phyloP scores from a whole-genome alignment of 768 basidiomycete species.

The Boletales sp. region DNA sequence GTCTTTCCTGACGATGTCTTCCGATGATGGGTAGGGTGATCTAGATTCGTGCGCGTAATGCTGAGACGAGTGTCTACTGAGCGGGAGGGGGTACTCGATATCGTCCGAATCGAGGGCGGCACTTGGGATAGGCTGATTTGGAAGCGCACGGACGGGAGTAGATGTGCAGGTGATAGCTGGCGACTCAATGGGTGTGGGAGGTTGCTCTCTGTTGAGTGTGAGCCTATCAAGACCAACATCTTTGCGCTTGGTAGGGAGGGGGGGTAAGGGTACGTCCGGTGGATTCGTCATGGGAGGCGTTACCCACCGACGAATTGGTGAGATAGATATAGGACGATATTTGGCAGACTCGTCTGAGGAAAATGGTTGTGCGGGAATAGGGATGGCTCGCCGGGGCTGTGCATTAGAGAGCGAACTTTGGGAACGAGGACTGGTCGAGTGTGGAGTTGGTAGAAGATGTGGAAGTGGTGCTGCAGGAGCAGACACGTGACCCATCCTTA shows the following conservation, averaged over 20 bases:
- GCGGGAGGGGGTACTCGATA: neutral
- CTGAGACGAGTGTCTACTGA: neutral
- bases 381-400: neutral
- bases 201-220: neutral
- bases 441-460: constrained; percentile 6
- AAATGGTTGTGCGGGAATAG: neutral
- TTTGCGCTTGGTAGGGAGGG: constrained; percentile 13
- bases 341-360: constrained; percentile 9
- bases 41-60: neutral
- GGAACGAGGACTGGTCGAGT: neutral
- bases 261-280: constrained; percentile 20
- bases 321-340: constrained; percentile 1
- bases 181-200: constrained; percentile 1
- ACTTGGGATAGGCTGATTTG: constrained; percentile 16
- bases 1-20: constrained; percentile 17
- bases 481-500: constrained; percentile 7
- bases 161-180: neutral
- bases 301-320: constrained; percentile 5
- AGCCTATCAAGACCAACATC: neutral
- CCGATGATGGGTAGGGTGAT: neutral
- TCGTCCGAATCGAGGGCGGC: constrained; percentile 12
- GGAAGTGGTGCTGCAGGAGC: neutral
- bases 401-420: neutral
- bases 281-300: constrained; percentile 11
- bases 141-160: constrained; percentile 12